Evolutionary conservation across 345 rosid species (phyloP).

Genomic region (Brassica incana): DNA sequence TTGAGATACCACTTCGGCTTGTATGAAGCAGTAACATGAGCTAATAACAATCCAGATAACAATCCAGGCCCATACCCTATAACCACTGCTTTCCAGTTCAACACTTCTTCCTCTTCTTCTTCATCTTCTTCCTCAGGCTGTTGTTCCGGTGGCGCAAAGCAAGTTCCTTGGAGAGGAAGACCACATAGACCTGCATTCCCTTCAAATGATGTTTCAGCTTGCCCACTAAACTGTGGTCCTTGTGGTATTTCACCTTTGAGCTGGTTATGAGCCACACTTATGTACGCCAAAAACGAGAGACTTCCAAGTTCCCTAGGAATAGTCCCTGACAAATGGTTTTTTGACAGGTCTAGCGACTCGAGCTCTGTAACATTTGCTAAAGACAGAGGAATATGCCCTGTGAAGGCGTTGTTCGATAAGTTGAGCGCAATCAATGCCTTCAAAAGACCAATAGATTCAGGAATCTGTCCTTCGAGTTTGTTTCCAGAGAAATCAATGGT

Average conservation of each 20-base stretch:
- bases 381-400: slow-evolving; percentile 25
- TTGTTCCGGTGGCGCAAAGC: background rate
- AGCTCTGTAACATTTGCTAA: slow-evolving; percentile 17
- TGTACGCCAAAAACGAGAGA: background rate
- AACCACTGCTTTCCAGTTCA: background rate
- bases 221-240: slow-evolving; percentile 10
- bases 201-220: slow-evolving; percentile 2
- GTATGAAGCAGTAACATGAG: background rate
- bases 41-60: background rate
- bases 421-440: slow-evolving; percentile 30
- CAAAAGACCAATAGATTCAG: slow-evolving; percentile 17
- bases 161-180: slow-evolving; percentile 21
- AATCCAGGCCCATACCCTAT: slow-evolving; percentile 10
- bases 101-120: background rate
- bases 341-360: slow-evolving; percentile 13
- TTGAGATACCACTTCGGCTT: background rate
- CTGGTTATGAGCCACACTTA: slow-evolving; percentile 4
- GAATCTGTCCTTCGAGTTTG: slow-evolving; percentile 15
- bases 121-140: slow-evolving; percentile 15
- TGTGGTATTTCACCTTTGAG: slow-evolving; percentile 17
- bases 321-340: slow-evolving; percentile 5
- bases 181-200: slow-evolving; percentile 20
- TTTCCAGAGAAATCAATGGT: slow-evolving; percentile 32
- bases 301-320: slow-evolving; percentile 4
- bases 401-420: slow-evolving; percentile 27